Evolutionary conservation across 805 yeast species (phyloP).

Genomic region (Debaryomyces maramus): DNA sequence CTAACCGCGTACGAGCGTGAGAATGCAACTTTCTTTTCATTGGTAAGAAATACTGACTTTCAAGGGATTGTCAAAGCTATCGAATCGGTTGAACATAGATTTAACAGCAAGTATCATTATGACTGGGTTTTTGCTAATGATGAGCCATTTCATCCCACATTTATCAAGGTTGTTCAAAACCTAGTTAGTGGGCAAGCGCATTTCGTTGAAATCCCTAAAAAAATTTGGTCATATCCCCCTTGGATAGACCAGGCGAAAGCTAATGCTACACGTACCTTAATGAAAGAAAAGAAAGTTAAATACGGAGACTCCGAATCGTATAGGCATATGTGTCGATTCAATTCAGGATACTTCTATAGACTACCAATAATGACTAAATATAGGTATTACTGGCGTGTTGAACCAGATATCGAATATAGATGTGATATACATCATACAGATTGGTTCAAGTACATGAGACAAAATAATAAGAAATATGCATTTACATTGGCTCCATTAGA

Average conservation of each 20-base stretch:
- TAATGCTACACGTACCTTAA: slow-evolving; percentile 19
- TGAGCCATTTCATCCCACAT: slow-evolving; percentile 21
- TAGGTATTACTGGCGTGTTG: slow-evolving; percentile 28
- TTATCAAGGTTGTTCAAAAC: slow-evolving; percentile 15
- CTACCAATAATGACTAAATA: slow-evolving; percentile 19
- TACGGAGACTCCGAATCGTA: slow-evolving; percentile 30
- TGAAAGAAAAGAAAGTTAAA: slow-evolving; percentile 29
- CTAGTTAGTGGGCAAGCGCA: slow-evolving; percentile 20
- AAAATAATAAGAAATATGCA: slow-evolving; percentile 21
- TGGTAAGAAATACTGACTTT: slow-evolving; percentile 16
- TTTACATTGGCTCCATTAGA: slow-evolving; percentile 24
- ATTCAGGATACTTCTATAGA: slow-evolving; percentile 22
- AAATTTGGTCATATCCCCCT: slow-evolving; percentile 24
- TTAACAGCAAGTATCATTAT: slow-evolving; percentile 21
- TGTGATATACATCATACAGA: slow-evolving; percentile 22
- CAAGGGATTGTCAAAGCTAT: slow-evolving; percentile 16
- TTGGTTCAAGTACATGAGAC: slow-evolving; percentile 22
- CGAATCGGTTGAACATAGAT: slow-evolving; percentile 23
- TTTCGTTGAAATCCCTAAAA: slow-evolving; percentile 20
- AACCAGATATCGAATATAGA: slow-evolving; percentile 21
- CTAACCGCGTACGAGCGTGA: slow-evolving; percentile 5
- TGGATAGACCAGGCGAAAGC: slow-evolving; percentile 28
- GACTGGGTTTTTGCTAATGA: slow-evolving; percentile 29
- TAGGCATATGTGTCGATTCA: slow-evolving; percentile 27
- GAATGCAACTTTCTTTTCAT: slow-evolving; percentile 18